phyloP scores from a whole-genome alignment of 768 basidiomycete genomes.

The Mycena vitilis region DNA sequence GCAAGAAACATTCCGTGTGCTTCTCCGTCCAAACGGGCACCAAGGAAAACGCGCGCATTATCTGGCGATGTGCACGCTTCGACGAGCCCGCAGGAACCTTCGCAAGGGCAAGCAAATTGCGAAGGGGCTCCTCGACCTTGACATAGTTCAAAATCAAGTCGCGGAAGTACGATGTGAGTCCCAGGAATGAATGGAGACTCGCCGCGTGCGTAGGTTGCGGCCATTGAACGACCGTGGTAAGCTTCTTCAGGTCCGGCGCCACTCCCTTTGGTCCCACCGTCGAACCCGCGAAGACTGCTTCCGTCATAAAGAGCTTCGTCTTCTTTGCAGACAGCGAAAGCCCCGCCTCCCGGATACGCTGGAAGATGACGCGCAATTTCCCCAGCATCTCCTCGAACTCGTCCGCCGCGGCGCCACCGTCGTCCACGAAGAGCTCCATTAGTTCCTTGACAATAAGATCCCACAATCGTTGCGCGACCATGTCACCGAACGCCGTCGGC shows the following conservation, averaged over 20 bases:
- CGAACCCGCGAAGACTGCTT: constrained; percentile 50
- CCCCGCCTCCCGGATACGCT: constrained; percentile 39
- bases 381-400: constrained; percentile 43
- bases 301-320: constrained; percentile 47
- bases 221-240: constrained; percentile 52
- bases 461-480: constrained; percentile 40
- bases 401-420: constrained; percentile 48
- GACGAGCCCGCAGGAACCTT: constrained; percentile 32
- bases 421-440: constrained; percentile 52
- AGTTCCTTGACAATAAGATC: constrained; percentile 39
- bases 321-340: constrained; percentile 53
- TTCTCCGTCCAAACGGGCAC: constrained; percentile 24
- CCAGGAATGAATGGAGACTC: constrained; percentile 48
- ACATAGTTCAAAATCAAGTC: constrained; percentile 55
- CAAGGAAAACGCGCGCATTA: constrained; percentile 37
- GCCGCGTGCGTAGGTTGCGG: constrained; percentile 41
- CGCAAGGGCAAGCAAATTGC: constrained; percentile 40
- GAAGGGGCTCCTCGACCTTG: constrained; percentile 43
- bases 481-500: constrained; percentile 48
- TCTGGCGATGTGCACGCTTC: constrained; percentile 42
- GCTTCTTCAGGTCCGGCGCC: constrained; percentile 48
- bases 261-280: constrained; percentile 47
- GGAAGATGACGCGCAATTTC: constrained; percentile 43
- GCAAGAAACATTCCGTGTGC: constrained; percentile 40
- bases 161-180: constrained; percentile 47